These are phyloP conservation scores for Fusarium dlaminii DNA, from an alignment of 2,329 filamentous ascomycete species.

Conservation along the genomic window DNA sequence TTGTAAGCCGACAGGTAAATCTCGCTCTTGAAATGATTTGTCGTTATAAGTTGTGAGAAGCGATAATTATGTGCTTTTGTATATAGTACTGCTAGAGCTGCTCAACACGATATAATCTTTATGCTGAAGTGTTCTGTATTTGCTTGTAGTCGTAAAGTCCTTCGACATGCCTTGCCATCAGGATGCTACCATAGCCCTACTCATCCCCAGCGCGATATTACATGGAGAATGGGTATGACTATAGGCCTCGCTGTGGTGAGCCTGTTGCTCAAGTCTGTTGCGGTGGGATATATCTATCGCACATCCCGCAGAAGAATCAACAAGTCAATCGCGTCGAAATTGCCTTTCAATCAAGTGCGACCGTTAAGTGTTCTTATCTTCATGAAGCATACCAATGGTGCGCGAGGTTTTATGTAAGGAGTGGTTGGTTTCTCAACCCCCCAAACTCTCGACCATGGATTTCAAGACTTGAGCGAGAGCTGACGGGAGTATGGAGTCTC, in stretches of 20 bases:
- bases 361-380: conserved; percentile 29
- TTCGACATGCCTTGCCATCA: conserved; percentile 15
- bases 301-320: conserved; percentile 28
- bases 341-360: conserved; percentile 37
- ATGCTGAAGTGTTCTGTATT: conserved; percentile 11
- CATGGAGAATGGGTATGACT: not conserved
- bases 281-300: conserved; percentile 42
- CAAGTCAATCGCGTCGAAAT: conserved; percentile 37
- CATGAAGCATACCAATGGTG: conserved; percentile 15
- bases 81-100: conserved; percentile 23
- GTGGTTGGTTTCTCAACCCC: conserved; percentile 7
- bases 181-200: not conserved
- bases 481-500: not conserved
- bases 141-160: conserved; percentile 22
- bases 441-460: conserved; percentile 7
- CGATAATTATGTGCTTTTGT: conserved; percentile 23
- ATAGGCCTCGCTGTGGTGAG: not conserved
- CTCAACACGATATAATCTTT: conserved; percentile 3
- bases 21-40: conserved; percentile 6
- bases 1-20: not conserved
- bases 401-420: not conserved
- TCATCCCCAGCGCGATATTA: not conserved
- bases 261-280: conserved; percentile 19
- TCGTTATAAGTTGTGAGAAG: conserved; percentile 11
- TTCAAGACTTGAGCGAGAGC: conserved; percentile 21